Evolutionary conservation across 495 filamentous ascomycete species (phyloP), one percentile per base, ranked within the genome.

Genomic region (Darksidea phi): DNA sequence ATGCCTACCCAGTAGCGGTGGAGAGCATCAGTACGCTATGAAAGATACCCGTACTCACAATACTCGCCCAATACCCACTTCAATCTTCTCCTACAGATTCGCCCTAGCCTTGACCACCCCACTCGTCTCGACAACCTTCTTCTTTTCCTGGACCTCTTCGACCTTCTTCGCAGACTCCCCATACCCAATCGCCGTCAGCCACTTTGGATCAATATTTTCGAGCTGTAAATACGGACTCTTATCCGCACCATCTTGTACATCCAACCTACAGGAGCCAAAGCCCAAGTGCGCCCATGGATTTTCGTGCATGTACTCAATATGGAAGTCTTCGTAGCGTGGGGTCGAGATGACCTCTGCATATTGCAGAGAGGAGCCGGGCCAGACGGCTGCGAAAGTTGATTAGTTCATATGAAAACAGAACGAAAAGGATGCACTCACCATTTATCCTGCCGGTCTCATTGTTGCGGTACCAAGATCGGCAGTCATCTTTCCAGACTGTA

Each of bases 401-500:
- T 52, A 53, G 42, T 7, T 2, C 23, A 25, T 42, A 42, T 43
- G 13, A 20, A 57, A 3, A n/a, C 37, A 43, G 38, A 8, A 34
- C 6, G 38, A 18, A 15, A 28, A 20, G 37, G 38, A 42, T 15
- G 15, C 18, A 50, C 46, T 24, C 12, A 62, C 59, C 64, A 41
- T 73, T 74, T 4, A 74, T 71, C 11, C 71, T 47, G 15, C 72
- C 72, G 13, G 71, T 74, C 1, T 73, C 67, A 57, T 74, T 74
- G 59, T 74, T 62, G 52, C 71, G 68, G 48, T 74, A 74, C 70
- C 72, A 73, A 20, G 53, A 58, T 13, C 71, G 64, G 43, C 72
- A 73, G n/a, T 67, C 59, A 25, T 74, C 65, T 48, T 73, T 73
- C 72, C 72, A 74, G 6, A 74, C 69, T 1, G 72, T 74, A 47